phyloP scores from a whole-genome alignment of 306 rosid genomes.

The Lotus japonicus region DNA sequence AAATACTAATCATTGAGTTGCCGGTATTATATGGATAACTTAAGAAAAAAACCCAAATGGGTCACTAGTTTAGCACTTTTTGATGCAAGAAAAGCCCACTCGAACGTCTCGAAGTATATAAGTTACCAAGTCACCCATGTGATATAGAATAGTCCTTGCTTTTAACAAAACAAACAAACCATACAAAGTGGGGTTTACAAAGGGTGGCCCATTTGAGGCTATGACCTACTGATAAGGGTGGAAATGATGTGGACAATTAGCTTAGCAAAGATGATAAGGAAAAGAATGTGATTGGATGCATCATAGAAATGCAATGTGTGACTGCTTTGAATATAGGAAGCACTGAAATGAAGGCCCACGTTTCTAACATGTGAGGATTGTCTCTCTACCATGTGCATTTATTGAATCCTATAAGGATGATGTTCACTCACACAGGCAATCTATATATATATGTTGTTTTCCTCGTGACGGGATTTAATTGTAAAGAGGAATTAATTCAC shows the following conservation, averaged over 20 bases:
- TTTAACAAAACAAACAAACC: background rate
- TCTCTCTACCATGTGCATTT: constrained; percentile 53
- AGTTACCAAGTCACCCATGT: background rate
- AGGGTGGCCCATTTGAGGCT: constrained; percentile 16
- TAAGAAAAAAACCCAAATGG: constrained; percentile 8
- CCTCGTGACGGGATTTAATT: background rate
- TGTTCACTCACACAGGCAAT: background rate
- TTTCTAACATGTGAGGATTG: constrained; percentile 52
- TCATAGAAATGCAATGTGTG: constrained; percentile 21
- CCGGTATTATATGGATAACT: background rate
- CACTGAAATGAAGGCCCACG: constrained; percentile 38
- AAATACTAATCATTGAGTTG: constrained; percentile 11
- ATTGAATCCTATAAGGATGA: constrained; percentile 11
- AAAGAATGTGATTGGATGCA: background rate
- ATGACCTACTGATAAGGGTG: background rate
- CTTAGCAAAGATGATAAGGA: constrained; percentile 25
- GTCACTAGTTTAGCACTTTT: constrained; percentile 21
- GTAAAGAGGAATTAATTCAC: background rate
- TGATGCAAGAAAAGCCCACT: background rate
- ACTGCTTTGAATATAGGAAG: constrained; percentile 37
- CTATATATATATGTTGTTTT: constrained; percentile 10
- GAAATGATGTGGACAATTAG: background rate
- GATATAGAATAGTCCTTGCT: background rate
- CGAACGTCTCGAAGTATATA: too few relatives aligned
- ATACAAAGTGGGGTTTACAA: background rate